These are phyloP conservation scores for Aegilops sharonensis DNA, from an alignment of 176 grass and related monocot species.

Conservation along the genomic window DNA sequence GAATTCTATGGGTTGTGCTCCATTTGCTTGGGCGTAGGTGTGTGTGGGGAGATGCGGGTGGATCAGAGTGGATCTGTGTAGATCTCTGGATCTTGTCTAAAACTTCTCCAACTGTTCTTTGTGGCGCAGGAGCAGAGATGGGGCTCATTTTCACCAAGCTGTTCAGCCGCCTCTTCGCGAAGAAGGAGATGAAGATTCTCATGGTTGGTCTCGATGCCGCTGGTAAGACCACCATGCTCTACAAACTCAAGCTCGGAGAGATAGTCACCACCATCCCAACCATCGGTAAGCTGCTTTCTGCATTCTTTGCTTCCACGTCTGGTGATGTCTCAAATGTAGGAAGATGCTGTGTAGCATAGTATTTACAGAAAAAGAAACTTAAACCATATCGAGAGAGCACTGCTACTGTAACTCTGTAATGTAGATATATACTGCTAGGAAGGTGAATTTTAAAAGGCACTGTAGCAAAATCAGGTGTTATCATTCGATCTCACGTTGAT, in stretches of 20 bases:
- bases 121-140: slow-evolving; percentile 40
- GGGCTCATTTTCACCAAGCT: slow-evolving; percentile 79
- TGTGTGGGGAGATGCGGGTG: neutral
- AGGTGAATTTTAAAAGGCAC: neutral
- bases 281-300: slow-evolving; percentile 52
- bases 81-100: slow-evolving; percentile 17
- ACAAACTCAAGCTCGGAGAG: slow-evolving; percentile 91
- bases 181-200: slow-evolving; percentile 93
- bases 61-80: neutral
- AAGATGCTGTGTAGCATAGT: neutral
- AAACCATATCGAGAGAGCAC: neutral
- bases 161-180: slow-evolving; percentile 81
- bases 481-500: neutral
- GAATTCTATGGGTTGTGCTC: neutral
- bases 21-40: neutral
- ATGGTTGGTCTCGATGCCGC: slow-evolving; percentile 88
- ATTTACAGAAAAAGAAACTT: neutral
- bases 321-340: neutral
- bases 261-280: slow-evolving; percentile 91
- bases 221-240: slow-evolving; percentile 92
- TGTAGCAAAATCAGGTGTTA: neutral
- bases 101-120: neutral
- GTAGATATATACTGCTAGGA: neutral
- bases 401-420: neutral
- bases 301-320: neutral